A percentile compares a stretch with the other conserved stretches of the same genome.
Conservation (phyloP, 345 rosid species). For the Camelina sativa region DNA sequence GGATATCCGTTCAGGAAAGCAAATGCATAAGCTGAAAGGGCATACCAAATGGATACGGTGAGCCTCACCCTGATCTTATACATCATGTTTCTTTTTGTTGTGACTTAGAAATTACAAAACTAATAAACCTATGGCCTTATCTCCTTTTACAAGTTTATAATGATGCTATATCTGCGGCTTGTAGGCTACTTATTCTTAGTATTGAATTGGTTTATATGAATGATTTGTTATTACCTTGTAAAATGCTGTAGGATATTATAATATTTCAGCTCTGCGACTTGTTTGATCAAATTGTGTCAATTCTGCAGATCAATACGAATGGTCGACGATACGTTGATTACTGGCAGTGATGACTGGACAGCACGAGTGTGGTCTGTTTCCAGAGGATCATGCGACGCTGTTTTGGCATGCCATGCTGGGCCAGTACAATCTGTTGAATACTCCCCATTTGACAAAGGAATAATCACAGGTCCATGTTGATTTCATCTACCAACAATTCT, state of each 20-base stretch:
- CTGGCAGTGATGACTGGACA: slow-evolving; percentile 99
- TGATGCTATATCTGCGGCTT: not conserved
- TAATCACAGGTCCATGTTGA: slow-evolving; percentile 75
- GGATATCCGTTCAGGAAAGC: slow-evolving; percentile 98
- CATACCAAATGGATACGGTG: slow-evolving; percentile 98
- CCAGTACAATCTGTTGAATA: slow-evolving; percentile 86
- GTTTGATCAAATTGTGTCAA: slow-evolving; percentile 28
- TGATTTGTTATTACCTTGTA: slow-evolving; percentile 9
- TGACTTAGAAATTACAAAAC: not conserved
- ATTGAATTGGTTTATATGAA: not conserved
- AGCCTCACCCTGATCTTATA: slow-evolving; percentile 42
- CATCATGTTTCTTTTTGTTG: slow-evolving; percentile 17
- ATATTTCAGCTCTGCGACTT: slow-evolving; percentile 13
- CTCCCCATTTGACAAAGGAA: slow-evolving; percentile 80
- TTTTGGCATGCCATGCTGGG: slow-evolving; percentile 97
- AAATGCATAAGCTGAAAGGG: slow-evolving; percentile 95
- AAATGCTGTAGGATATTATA: not conserved
- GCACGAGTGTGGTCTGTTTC: slow-evolving; percentile 99
- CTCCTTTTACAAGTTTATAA: slow-evolving; percentile 6
- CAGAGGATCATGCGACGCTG: slow-evolving; percentile 87
- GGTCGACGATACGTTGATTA: slow-evolving; percentile 91
- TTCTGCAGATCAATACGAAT: slow-evolving; percentile 88
- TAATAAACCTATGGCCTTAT: not conserved
- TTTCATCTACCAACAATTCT: slow-evolving; percentile 11
- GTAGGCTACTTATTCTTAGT: not conserved